Percentiles rank a stretch among this genome's conserved stretches.
Conservation (phyloP, 140 eudicot genomes). For the Senecio squalidus region DNA sequence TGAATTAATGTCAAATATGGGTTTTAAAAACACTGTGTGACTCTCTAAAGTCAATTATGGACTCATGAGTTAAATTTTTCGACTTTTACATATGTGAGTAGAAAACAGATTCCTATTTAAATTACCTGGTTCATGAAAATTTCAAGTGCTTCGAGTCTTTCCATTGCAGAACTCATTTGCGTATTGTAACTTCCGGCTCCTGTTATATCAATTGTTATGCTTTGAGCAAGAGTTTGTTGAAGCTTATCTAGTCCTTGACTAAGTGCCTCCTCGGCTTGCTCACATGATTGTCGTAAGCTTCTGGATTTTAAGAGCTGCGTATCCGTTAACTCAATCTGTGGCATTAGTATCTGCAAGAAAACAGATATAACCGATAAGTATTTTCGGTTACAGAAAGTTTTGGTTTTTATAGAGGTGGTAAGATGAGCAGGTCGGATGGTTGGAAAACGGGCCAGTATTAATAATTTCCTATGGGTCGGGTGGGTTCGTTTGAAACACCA, state of each 20-base stretch:
- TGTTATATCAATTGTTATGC: constrained; percentile 32
- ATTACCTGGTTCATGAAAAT: constrained; percentile 56
- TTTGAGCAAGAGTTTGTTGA: constrained; percentile 58
- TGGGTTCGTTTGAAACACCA: background rate
- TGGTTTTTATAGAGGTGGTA: background rate
- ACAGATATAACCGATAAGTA: background rate
- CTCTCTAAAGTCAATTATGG: background rate
- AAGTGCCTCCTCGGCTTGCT: constrained; percentile 70
- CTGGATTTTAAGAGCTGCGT: constrained; percentile 34
- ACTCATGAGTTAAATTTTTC: too few species aligned
- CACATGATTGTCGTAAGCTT: constrained; percentile 46
- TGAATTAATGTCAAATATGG: too few species aligned
- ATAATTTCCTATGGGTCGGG: background rate
- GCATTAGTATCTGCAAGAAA: constrained; percentile 42
- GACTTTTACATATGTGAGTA: too few species aligned
- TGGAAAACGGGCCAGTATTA: background rate
- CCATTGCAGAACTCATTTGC: constrained; percentile 51
- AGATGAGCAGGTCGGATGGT: background rate
- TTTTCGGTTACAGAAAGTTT: background rate
- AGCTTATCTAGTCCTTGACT: constrained; percentile 64
- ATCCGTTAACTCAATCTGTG: constrained; percentile 46
- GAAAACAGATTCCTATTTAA: background rate
- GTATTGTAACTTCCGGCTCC: constrained; percentile 31
- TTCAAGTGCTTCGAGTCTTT: constrained; percentile 54
- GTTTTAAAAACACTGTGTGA: constrained; percentile 2